Conservation (phyloP, 345 rosid species). For the Leavenworthia alabamica region DNA sequence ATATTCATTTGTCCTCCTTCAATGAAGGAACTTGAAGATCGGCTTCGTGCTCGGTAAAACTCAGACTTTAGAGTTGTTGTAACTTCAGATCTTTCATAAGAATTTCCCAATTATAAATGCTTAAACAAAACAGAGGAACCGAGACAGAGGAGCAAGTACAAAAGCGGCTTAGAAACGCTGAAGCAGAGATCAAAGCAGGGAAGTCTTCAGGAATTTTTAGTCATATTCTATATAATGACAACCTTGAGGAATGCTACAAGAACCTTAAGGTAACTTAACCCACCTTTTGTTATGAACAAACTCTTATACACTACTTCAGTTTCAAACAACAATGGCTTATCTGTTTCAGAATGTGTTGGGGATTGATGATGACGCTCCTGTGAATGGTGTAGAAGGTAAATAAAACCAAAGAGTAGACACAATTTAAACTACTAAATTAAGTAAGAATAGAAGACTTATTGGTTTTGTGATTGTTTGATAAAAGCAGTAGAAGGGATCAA, state of each 20-base stretch:
- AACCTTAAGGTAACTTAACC: conserved; percentile 60
- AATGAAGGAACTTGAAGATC: conserved; percentile 65
- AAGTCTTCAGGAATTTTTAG: conserved; percentile 57
- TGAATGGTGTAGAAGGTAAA: conserved; percentile 53
- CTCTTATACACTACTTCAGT: background rate
- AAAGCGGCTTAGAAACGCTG: conserved; percentile 71
- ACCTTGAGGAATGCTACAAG: conserved; percentile 74
- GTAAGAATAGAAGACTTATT: conserved; percentile 8
- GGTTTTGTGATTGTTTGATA: conserved; percentile 20
- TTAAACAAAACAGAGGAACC: conserved; percentile 58
- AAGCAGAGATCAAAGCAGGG: conserved; percentile 75
- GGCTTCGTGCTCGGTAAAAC: conserved; percentile 79
- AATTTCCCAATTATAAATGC: conserved; percentile 7
- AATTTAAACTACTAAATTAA: background rate
- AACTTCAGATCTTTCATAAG: background rate
- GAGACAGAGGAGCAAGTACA: conserved; percentile 82
- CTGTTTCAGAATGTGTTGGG: conserved; percentile 59
- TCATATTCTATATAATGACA: conserved; percentile 59
- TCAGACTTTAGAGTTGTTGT: conserved; percentile 4
- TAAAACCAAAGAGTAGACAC: conserved; percentile 3
- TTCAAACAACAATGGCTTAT: conserved; percentile 2
- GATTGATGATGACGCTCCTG: conserved; percentile 37
- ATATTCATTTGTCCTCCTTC: conserved; percentile 88
- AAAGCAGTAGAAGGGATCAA: conserved; percentile 54
- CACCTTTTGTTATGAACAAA: conserved; percentile 2